These are phyloP conservation scores for Verbascum thapsus DNA, from an alignment of 257 asterid species.

Conservation along the genomic window DNA sequence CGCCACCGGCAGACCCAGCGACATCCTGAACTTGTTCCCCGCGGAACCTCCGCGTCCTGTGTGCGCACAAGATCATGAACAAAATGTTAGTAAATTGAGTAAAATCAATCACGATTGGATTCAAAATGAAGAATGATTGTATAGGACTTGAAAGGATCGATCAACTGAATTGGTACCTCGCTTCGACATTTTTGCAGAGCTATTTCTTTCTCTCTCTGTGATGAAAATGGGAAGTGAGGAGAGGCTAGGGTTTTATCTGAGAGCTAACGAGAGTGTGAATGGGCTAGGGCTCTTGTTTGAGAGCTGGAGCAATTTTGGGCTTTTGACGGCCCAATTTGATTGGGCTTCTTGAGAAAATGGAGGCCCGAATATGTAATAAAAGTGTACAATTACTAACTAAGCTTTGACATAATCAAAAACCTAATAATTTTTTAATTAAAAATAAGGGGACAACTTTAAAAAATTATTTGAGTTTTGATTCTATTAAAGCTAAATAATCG, in stretches of 20 bases:
- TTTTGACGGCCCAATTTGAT: constrained; percentile 15
- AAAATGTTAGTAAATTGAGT: not conserved
- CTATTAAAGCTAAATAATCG: too few species aligned
- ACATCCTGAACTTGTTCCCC: constrained; percentile 75
- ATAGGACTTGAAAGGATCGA: not conserved
- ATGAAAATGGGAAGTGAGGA: constrained; percentile 12
- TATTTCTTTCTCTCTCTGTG: not conserved
- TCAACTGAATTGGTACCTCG: constrained; percentile 51
- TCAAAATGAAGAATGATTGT: not conserved
- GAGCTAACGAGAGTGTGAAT: not conserved
- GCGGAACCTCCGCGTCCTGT: constrained; percentile 75
- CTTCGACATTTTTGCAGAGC: constrained; percentile 56
- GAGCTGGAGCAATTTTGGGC: not conserved
- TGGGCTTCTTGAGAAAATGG: too few species aligned
- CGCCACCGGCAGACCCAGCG: constrained; percentile 75
- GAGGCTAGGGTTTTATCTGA: constrained; percentile 35
- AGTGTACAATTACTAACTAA: too few species aligned
- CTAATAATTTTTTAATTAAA: too few species aligned
- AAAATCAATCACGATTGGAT: too few species aligned
- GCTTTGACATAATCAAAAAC: too few species aligned
- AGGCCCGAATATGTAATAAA: too few species aligned
- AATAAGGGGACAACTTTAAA: too few species aligned
- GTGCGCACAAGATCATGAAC: not conserved
- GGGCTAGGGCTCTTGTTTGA: constrained; percentile 41
- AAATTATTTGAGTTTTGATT: too few species aligned